These are phyloP conservation scores for Punica granatum DNA, from an alignment of 345 rosid species.

Conservation along the genomic window DNA sequence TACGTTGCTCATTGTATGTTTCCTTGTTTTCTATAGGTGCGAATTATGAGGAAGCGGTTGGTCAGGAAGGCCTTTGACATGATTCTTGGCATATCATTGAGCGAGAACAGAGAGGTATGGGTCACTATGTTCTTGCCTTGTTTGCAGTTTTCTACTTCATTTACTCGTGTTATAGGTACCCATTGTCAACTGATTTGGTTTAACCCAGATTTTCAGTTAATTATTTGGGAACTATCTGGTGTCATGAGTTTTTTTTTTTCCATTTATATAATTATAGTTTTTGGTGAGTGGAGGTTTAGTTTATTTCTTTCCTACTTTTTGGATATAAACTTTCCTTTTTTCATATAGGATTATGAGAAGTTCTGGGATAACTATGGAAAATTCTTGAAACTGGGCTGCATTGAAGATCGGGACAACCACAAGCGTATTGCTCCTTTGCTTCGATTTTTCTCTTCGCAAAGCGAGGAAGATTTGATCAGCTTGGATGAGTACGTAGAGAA, in stretches of 20 bases:
- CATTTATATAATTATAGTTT: neutral
- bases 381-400: conserved; percentile 79
- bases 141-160: neutral
- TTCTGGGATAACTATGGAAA: conserved; percentile 96
- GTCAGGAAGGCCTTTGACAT: conserved; percentile 92
- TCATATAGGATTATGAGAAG: conserved; percentile 78
- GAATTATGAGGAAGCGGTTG: conserved; percentile 89
- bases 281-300: neutral
- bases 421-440: conserved; percentile 95
- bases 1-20: conserved; percentile 6
- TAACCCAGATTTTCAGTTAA: neutral
- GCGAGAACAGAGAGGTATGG: conserved; percentile 79
- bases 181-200: neutral
- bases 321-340: neutral
- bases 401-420: conserved; percentile 96
- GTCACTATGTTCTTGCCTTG: neutral
- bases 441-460: conserved; percentile 91
- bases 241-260: neutral
- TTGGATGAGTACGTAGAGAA: conserved; percentile 97
- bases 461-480: conserved; percentile 88
- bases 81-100: conserved; percentile 85
- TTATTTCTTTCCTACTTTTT: neutral
- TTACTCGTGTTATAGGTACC: neutral
- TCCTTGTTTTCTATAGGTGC: conserved; percentile 43
- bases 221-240: neutral